Base-by-base conservation (phyloP, 2,329 filamentous ascomycete genomes). In the Clonostachys solani region DNA sequence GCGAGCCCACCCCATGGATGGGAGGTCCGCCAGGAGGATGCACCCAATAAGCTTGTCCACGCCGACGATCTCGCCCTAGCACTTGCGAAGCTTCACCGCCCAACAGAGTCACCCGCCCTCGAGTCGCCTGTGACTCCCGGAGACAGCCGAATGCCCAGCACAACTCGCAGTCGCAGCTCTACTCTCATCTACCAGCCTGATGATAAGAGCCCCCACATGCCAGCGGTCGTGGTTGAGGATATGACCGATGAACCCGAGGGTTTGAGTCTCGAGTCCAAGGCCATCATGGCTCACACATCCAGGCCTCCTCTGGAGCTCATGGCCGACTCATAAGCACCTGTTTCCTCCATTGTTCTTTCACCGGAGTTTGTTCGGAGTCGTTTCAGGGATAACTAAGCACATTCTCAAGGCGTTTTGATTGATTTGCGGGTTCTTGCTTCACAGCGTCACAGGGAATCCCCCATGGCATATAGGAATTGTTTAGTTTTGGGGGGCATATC, bases 21-120 rank as follows among this genome's bases (percentile, higher is more conserved):
- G 84, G 79, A 86, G 68, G 77, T 83, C 67, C 75, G 75, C 53
- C 68, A 86, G 42, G 84, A 87, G 64, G 83, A 83, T 54, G 83
- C 83, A 5, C 84, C 84, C 48, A 87, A 87, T 64, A 86, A 84
- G 67, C 73, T 77, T 58, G 81, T 87, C 23, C 81, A 87, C 58
- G 82, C 84, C 40, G 82, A 87, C 49, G 84, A 87, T 60, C 71
- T 87, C 23, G 83, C 83, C 16, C 79, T 83, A 45, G 84, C 84
- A 2, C 68, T 87, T 40, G 77, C 82, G 12, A 81, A 78, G 65
- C 66, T 87, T 51, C 77, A 80, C 60, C 74, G 81, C 53, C 65
- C 42, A 6, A 13, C 17, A 18, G 36, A n/a, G 36, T n/a, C 36
- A 18, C 15, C 36, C 7, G 5, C 12, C 7, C 15, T 18, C 15